These are phyloP conservation scores for Herpetospermum pedunculosum DNA, from an alignment of 306 rosid species.

Conservation along the genomic window DNA sequence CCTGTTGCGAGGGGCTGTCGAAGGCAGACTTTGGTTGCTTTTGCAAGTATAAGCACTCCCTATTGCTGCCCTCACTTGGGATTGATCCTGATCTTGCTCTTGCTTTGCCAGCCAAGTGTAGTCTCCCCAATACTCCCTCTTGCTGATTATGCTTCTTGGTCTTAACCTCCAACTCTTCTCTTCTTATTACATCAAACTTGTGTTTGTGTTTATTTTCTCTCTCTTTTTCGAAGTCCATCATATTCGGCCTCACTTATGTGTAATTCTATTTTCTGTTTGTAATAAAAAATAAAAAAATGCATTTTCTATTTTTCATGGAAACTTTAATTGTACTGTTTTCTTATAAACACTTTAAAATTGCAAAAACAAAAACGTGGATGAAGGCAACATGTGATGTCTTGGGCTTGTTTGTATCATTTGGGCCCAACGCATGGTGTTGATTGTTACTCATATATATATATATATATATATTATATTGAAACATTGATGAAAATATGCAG, in stretches of 20 bases:
- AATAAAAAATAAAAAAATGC: no score
- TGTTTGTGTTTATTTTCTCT: no score
- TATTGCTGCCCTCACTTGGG: constrained; percentile 36
- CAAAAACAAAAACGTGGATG: not conserved
- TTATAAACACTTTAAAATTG: no score
- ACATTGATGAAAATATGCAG: no score
- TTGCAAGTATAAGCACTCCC: constrained; percentile 48
- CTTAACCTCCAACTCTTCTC: no score
- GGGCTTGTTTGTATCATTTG: not conserved
- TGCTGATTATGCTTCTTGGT: constrained; percentile 34
- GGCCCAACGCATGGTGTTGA: not conserved
- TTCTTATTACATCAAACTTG: no score
- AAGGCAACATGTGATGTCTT: not conserved
- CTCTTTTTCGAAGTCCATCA: no score
- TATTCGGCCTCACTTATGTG: no score
- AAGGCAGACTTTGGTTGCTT: constrained; percentile 55
- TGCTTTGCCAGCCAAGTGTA: constrained; percentile 52
- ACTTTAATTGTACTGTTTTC: no score
- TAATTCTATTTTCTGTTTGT: no score
- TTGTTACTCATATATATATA: not conserved
- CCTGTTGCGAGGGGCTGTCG: constrained; percentile 40
- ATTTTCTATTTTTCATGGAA: no score
- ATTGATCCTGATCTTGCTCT: constrained; percentile 55
- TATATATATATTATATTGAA: no score
- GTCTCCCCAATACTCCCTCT: constrained; percentile 31